phyloP scores from a whole-genome alignment of 768 basidiomycete species.

The Lactifluus rugatus region DNA sequence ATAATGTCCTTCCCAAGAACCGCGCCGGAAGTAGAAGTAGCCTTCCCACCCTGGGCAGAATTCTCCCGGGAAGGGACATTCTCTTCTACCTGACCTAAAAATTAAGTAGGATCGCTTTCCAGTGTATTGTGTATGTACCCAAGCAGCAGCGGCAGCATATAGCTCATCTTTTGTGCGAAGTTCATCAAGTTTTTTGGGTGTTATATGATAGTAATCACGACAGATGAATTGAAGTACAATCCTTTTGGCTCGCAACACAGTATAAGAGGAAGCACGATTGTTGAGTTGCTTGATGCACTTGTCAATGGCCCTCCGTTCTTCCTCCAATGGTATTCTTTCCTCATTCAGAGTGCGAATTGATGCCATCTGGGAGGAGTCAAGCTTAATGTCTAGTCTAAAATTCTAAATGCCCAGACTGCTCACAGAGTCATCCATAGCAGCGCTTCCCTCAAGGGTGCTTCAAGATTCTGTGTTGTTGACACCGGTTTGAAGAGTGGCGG shows the following conservation, averaged over 20 bases:
- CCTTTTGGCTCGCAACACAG: background rate
- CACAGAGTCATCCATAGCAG: background rate
- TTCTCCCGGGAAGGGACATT: background rate
- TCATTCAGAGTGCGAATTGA: background rate
- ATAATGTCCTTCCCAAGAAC: slow-evolving; percentile 28
- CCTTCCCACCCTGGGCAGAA: background rate
- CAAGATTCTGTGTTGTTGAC: no score
- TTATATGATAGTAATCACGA: background rate
- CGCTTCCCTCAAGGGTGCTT: background rate
- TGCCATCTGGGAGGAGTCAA: background rate
- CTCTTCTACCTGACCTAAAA: background rate
- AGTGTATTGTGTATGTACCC: background rate
- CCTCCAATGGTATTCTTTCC: background rate
- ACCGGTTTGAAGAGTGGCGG: no score
- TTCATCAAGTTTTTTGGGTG: no score
- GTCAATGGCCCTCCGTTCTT: background rate
- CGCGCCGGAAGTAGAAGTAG: background rate
- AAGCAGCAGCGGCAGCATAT: background rate
- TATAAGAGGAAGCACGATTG: background rate
- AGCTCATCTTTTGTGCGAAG: no score
- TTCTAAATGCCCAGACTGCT: background rate
- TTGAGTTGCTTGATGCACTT: background rate
- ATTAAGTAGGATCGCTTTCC: no score
- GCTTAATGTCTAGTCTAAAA: background rate
- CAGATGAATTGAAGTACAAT: background rate